A percentile compares a stretch with the other conserved stretches of the same genome.
phyloP scores from a whole-genome alignment of 208 protist species.

The Blastocrithidia nonstop region DNA sequence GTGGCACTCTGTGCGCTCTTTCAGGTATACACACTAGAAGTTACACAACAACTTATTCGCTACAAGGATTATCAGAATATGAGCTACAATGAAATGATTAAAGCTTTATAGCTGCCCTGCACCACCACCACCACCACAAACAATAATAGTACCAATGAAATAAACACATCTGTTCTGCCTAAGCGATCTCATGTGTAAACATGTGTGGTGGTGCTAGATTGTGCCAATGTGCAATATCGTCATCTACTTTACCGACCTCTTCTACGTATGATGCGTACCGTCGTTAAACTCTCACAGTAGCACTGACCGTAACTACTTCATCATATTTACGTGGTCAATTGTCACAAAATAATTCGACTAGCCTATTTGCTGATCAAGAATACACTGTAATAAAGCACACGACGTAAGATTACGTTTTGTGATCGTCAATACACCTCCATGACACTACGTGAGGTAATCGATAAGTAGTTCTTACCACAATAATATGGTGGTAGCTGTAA shows the following conservation, averaged over 20 bases:
- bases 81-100: not conserved
- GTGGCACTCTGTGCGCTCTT: conserved; percentile 26
- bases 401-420: conserved; percentile 31
- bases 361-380: conserved; percentile 13
- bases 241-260: conserved; percentile 19
- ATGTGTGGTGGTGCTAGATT: conserved; percentile 28
- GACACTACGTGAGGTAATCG: conserved; percentile 16
- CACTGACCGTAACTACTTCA: conserved; percentile 49
- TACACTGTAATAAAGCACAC: conserved; percentile 8
- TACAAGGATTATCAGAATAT: conserved; percentile 16
- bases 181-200: conserved; percentile 7
- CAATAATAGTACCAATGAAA: not conserved
- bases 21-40: conserved; percentile 32
- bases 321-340: conserved; percentile 39
- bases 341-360: conserved; percentile 11
- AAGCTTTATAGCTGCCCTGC: not conserved
- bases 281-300: conserved; percentile 15
- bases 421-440: conserved; percentile 10
- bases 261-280: conserved; percentile 12
- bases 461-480: conserved; percentile 20
- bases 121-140: not conserved
- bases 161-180: not conserved
- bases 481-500: conserved; percentile 26
- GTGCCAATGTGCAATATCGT: conserved; percentile 10
- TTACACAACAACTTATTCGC: conserved; percentile 29